Evolutionary conservation across 768 basidiomycete species (phyloP).

Genomic region (Lactifluus pinguis): DNA sequence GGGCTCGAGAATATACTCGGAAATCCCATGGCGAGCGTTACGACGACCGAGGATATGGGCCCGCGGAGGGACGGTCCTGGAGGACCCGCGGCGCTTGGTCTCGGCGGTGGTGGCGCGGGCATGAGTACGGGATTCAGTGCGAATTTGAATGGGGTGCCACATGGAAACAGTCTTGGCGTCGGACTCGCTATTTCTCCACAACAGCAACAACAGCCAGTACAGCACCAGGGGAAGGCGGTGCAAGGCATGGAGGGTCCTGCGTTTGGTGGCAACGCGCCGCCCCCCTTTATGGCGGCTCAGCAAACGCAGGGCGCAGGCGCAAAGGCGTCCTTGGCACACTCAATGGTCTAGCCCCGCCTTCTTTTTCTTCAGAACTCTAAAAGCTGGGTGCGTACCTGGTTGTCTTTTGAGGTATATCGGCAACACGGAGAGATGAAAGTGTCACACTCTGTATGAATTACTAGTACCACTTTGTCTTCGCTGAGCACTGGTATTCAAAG

Average conservation of each 20-base stretch:
- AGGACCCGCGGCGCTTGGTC: neutral
- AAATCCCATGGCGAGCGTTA: slow-evolving; percentile 23
- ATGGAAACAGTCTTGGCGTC: neutral
- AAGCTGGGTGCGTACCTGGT: neutral
- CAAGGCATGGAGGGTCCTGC: neutral
- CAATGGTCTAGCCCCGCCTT: neutral
- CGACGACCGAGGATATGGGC: neutral
- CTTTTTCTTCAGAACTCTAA: neutral
- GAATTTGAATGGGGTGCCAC: neutral
- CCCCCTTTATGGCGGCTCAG: neutral
- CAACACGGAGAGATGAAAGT: neutral
- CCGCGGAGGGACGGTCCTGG: neutral
- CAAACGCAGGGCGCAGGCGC: neutral
- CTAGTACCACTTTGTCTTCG: neutral
- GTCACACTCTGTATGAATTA: neutral
- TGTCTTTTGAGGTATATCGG: neutral
- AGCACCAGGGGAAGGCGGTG: neutral
- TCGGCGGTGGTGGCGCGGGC: neutral
- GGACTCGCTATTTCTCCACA: neutral
- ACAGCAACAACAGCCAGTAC: neutral
- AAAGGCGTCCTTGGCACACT: neutral
- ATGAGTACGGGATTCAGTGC: neutral
- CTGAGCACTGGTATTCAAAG: neutral
- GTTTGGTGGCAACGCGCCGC: neutral
- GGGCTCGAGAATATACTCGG: slow-evolving; percentile 43